Base-by-base conservation (phyloP, 352 stramenopile genomes). In the Aphanomyces cochlioides region DNA sequence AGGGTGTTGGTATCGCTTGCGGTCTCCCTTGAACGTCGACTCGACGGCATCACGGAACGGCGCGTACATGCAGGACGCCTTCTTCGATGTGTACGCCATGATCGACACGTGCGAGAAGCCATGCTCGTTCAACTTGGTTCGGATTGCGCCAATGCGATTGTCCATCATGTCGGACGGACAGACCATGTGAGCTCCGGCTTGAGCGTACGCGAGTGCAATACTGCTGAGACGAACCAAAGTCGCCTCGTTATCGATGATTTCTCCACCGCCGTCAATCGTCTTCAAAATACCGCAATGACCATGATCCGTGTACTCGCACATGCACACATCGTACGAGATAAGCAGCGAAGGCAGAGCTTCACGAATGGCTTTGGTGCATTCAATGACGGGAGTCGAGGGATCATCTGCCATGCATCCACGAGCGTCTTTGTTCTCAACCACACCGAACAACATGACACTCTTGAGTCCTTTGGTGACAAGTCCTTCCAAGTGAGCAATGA, bases 51-150 rank as follows among this genome's bases (percentile, higher is more conserved):
- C 95, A 67, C 97, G 88, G 87, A 98, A 98, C 47, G 93, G 93
- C 65, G 91, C 93, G 77, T 98, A 98, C 85, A 97, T 98, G 69
- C 92, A 93, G 47, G 88, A 97, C 6, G 94, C 93, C 78, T 98
- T 98, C 79, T 99, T 99, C 65, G 97, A 98, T 64, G 97, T 99
- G 87, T 99, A 99, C 19, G 96, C 90, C 78, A 99, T 95, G 79
- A 99, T 99, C 43, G 91, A 98, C 66, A 99, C 96, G 84, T 99
- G 93, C 69, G 93, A 96, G 81, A 98, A 99, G 56, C 92, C 95
- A 73, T 98, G 90, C 7, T 88, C 87, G 76, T 99, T 96, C 54
- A 99, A 89, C 47, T 92, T 87, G 76, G 93, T 81, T 69, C 97
- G 90, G 76, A 99, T 98, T 28, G 87, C 86, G 43, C 85, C 92